These are phyloP conservation scores for Exophiala alcalophila DNA, from an alignment of 2,329 filamentous ascomycete species.

Conservation along the genomic window DNA sequence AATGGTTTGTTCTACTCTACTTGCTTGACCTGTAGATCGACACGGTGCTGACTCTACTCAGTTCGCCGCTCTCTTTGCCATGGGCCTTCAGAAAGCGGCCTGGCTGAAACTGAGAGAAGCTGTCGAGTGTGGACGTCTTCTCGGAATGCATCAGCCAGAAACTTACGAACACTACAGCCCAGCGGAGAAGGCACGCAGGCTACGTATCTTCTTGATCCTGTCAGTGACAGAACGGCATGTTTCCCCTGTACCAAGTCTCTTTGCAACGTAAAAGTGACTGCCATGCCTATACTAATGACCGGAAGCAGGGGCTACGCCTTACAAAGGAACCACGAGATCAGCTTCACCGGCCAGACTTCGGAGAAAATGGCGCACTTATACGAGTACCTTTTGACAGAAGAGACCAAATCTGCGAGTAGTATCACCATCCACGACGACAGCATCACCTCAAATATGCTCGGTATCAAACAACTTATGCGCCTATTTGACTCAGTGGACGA, in stretches of 20 bases:
- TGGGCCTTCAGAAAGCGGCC: no score
- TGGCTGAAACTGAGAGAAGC: no score
- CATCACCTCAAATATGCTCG: constrained; percentile 3
- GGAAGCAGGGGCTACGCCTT: constrained; percentile 5
- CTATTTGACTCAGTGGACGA: constrained; percentile 10
- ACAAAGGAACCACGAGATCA: constrained; percentile 7
- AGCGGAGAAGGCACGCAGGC: not conserved
- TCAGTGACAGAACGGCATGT: constrained; percentile 10
- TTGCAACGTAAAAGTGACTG: not conserved
- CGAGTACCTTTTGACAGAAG: not conserved
- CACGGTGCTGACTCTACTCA: no score
- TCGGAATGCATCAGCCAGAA: constrained; percentile 5
- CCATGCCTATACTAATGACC: no score
- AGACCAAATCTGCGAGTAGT: not conserved
- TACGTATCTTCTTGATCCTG: constrained; percentile 6
- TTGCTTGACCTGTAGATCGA: no score
- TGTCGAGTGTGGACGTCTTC: constrained; percentile 5
- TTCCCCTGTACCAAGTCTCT: not conserved
- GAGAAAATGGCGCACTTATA: constrained; percentile 6
- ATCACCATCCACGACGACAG: constrained; percentile 9
- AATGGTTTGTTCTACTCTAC: no score
- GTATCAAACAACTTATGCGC: constrained; percentile 8
- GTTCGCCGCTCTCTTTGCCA: no score
- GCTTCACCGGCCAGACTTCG: constrained; percentile 6
- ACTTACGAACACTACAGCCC: constrained; percentile 1